Base-by-base conservation (phyloP, 2,329 filamentous ascomycete species). In the Arthrocladium fulminans region DNA sequence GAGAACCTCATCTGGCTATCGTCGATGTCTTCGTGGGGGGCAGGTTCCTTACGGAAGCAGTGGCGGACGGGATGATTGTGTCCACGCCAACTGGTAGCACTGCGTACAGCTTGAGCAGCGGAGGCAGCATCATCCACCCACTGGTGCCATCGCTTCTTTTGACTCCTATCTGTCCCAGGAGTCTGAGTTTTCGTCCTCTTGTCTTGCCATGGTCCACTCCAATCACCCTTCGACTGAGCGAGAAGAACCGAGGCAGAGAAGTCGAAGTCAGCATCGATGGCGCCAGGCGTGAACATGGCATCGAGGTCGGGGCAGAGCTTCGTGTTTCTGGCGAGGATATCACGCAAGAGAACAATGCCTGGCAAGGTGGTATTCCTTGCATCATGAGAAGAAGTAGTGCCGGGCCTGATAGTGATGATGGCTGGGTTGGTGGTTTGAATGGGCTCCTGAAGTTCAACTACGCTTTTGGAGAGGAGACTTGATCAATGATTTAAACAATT, bases 371-470 rank as follows among this genome's bases (percentile, higher is more conserved):
- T 9, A 89, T 97, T 12, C 92, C 92, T 2, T 94, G 88, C 63
- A 86, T 97, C 25, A 92, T 96, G 61, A 74, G 88, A 39, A 77
- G 75, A 40, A 55, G 69, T 57, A 59, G 73, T 58, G 71, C 75
- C 57, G 57, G 62, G 3, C 67, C 63, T 32, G 72, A 67, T 58
- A 72, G 74, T 20, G 88, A 96, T 60, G 90, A 97, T 65, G 88
- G 90, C 15, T 98, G 92, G 92, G 90, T 98, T 2, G 90, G 90
- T 1, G 90, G 92, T 0, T 67, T 98, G 61, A 98, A 95, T 62
- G 87, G 88, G 8, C 64, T 97, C 60, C 69, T 98, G 58, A 98
- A 98, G 70, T 98, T 97, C 65, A 98, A 98, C 65, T 87, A 95
- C 68, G 89, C 90, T 0, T 97, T 97, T 73, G 92, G 92, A 1